Evolutionary conservation across 208 protist species (phyloP).

Genomic region (Naegleria fowleri): DNA sequence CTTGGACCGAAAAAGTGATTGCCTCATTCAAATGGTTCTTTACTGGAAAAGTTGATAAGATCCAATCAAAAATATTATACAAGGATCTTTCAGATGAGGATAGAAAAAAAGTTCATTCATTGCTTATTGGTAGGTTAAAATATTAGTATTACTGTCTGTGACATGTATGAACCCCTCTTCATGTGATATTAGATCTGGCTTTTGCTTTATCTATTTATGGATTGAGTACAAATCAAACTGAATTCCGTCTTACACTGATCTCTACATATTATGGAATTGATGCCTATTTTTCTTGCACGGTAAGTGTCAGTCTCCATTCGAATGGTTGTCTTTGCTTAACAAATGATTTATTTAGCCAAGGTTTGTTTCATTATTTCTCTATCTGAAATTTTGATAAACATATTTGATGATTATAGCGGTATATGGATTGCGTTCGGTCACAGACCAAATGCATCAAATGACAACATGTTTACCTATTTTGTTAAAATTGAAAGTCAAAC

Average conservation of each 20-base stretch:
- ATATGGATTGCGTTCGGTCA: background rate
- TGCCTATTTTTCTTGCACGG: background rate
- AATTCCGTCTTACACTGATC: background rate
- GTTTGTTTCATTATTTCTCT: too few species aligned
- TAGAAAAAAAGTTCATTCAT: background rate
- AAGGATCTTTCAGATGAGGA: background rate
- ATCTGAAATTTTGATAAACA: too few species aligned
- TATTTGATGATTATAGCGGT: background rate
- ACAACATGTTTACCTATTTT: background rate
- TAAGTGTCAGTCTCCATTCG: too few species aligned
- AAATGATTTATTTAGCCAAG: too few species aligned
- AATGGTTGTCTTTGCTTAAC: too few species aligned
- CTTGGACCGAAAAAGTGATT: background rate
- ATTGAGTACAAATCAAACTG: background rate
- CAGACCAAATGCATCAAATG: background rate
- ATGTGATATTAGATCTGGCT: background rate
- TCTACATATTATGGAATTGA: background rate
- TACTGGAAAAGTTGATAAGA: background rate
- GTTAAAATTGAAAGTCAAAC: background rate
- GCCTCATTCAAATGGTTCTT: background rate
- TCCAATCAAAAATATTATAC: background rate
- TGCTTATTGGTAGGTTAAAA: background rate
- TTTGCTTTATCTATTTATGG: background rate
- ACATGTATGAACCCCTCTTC: too few species aligned
- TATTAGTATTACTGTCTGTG: too few species aligned